Percentiles rank a stretch among this genome's conserved stretches.
Conservation (phyloP, 192 early-diverging fungal species). For the Rhizoclosmatium sp. region DNA sequence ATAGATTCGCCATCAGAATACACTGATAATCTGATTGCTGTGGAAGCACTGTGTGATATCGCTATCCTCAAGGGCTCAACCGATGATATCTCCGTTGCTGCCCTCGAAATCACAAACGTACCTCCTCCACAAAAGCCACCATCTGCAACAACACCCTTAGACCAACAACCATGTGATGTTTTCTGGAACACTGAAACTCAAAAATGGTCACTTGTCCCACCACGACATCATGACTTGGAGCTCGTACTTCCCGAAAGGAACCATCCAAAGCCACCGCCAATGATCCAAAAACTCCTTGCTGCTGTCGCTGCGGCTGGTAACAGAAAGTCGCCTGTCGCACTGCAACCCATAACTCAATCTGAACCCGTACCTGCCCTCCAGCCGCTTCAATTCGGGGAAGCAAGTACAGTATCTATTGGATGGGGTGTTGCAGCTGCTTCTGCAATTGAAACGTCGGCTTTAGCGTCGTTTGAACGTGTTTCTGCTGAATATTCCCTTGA, state of each 20-base stretch:
- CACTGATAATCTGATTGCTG: slow-evolving; percentile 16
- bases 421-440: not conserved
- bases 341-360: no score
- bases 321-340: not conserved
- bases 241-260: not conserved
- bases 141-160: not conserved
- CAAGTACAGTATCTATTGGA: not conserved
- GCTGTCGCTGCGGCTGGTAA: not conserved
- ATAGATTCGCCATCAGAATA: not conserved
- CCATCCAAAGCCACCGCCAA: not conserved
- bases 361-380: not conserved
- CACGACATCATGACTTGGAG: not conserved
- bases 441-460: not conserved
- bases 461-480: not conserved
- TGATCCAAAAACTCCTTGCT: not conserved
- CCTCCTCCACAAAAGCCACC: not conserved
- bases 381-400: not conserved
- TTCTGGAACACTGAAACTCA: not conserved
- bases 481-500: not conserved
- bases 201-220: not conserved
- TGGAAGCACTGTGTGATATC: slow-evolving; percentile 19
- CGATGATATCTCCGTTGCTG: slow-evolving; percentile 21
- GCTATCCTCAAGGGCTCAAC: slow-evolving; percentile 20
- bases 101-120: slow-evolving; percentile 1
- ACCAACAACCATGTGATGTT: not conserved